Conservation (phyloP, 2,329 filamentous ascomycete genomes). For the Alternaria solani region DNA sequence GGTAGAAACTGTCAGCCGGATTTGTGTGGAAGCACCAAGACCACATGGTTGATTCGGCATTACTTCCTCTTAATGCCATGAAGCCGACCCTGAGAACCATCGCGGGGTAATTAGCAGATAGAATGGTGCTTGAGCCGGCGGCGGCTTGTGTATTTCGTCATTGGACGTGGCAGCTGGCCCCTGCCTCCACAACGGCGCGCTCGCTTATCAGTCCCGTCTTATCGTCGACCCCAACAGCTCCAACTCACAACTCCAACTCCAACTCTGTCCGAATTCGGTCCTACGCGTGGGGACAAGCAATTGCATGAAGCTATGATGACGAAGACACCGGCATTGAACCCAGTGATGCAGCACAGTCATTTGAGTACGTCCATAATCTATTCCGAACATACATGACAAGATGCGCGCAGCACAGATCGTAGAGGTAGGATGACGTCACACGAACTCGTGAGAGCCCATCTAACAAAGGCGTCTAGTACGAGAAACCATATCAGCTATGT, state of each 20-base stretch:
- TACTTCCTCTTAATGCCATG: constrained; percentile 11
- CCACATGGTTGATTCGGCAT: neutral
- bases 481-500: constrained; percentile 28
- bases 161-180: neutral
- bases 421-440: constrained; percentile 24
- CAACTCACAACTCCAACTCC: constrained; percentile 8
- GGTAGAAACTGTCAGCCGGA: neutral
- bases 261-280: neutral
- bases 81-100: constrained; percentile 6
- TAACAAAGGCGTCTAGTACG: constrained; percentile 14
- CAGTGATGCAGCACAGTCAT: neutral
- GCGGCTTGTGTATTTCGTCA: constrained; percentile 7
- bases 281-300: neutral
- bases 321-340: neutral
- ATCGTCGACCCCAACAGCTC: constrained; percentile 9
- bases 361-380: neutral
- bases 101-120: constrained; percentile 22
- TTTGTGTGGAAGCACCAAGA: neutral
- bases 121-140: constrained; percentile 14
- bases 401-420: constrained; percentile 34
- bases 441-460: neutral
- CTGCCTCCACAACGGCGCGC: neutral
- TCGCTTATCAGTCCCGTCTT: constrained; percentile 3
- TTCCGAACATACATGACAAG: constrained; percentile 2
- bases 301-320: neutral